Conservation (phyloP, 768 basidiomycete species). For the Suillus fuscotomentosus region DNA sequence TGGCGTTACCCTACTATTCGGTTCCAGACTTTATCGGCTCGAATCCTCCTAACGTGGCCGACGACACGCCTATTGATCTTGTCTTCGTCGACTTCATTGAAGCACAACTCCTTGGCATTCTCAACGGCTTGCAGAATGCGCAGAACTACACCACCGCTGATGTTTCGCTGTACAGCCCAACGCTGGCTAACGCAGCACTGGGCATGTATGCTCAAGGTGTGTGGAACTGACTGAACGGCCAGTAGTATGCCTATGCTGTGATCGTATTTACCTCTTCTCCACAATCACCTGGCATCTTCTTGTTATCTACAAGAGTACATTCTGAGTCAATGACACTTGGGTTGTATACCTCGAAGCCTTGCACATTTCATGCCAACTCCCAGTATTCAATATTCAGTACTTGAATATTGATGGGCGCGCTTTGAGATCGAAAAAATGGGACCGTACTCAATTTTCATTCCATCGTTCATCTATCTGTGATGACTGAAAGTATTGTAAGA, state of each 20-base stretch:
- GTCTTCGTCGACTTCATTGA: conserved; percentile 76
- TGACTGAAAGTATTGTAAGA: too few species aligned
- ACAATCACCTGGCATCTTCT: neutral
- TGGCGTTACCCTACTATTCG: conserved; percentile 54
- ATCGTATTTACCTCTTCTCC: neutral
- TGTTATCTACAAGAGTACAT: neutral
- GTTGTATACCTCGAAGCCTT: neutral
- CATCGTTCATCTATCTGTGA: neutral
- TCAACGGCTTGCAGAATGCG: conserved; percentile 54
- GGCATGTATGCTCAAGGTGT: conserved; percentile 37
- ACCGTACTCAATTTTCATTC: too few species aligned
- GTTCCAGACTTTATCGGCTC: conserved; percentile 62
- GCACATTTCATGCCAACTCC: neutral
- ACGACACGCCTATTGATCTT: conserved; percentile 60
- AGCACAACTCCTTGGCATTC: conserved; percentile 43
- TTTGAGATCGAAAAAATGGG: too few species aligned
- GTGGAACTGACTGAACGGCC: conserved; percentile 24
- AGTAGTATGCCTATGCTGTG: neutral
- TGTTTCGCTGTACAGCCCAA: conserved; percentile 51
- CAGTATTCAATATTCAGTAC: neutral
- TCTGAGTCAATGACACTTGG: neutral
- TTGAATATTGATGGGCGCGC: too few species aligned
- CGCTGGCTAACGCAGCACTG: conserved; percentile 37
- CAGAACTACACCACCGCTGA: conserved; percentile 52
- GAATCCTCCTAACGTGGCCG: conserved; percentile 46